Conservation (phyloP, 768 basidiomycete species). For the Hortiboletus flavorubellus region DNA sequence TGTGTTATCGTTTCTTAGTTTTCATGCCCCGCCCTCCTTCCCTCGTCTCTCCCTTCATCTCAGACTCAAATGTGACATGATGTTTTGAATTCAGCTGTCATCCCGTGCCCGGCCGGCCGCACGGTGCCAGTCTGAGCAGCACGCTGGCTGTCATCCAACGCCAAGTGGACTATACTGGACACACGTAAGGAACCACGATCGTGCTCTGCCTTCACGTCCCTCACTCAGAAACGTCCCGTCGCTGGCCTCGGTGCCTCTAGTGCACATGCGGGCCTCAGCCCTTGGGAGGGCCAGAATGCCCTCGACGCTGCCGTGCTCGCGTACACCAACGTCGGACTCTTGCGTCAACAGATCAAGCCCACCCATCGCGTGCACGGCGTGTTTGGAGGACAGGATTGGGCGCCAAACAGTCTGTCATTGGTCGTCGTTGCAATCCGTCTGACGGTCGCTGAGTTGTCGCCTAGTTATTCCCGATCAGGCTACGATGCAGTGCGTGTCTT, state of each 20-base stretch:
- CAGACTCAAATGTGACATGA: not conserved
- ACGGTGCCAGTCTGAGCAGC: constrained; percentile 58
- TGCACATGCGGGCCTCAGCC: constrained; percentile 74
- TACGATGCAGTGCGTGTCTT: constrained; percentile 55
- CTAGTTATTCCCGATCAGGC: constrained; percentile 82
- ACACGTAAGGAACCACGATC: constrained; percentile 48
- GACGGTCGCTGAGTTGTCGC: not conserved
- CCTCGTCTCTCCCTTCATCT: too few species aligned
- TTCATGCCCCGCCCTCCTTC: too few species aligned
- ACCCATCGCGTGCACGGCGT: constrained; percentile 79
- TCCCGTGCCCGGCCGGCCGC: constrained; percentile 70
- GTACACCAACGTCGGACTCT: constrained; percentile 71
- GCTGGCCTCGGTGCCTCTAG: constrained; percentile 31
- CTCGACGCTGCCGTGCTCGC: constrained; percentile 82
- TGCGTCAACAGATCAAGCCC: constrained; percentile 80
- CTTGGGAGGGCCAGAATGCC: constrained; percentile 86
- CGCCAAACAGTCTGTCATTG: constrained; percentile 58
- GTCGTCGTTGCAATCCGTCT: not conserved
- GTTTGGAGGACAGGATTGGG: constrained; percentile 74
- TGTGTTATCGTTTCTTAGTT: constrained; percentile 8
- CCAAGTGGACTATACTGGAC: constrained; percentile 63
- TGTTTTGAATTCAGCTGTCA: constrained; percentile 56
- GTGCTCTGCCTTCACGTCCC: not conserved
- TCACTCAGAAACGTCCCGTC: not conserved
- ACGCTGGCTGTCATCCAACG: constrained; percentile 66